Percentiles rank a stretch among this genome's conserved stretches.
Evolutionary conservation across 257 asterid species (phyloP).

Genomic region (Solanum appendiculatum): DNA sequence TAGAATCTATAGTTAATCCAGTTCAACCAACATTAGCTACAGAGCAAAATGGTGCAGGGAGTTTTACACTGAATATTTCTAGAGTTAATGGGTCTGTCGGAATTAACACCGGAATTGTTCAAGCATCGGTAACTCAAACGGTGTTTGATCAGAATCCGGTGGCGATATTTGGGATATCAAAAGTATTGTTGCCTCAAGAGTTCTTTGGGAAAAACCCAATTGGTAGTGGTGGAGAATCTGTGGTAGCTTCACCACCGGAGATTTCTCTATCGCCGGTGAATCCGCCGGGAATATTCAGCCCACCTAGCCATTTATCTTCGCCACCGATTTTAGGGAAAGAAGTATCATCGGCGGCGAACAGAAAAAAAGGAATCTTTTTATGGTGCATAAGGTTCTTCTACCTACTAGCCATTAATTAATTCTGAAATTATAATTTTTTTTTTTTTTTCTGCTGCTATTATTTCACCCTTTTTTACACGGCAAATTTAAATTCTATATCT

Average conservation of each 20-base stretch:
- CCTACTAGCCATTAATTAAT: conserved; percentile 21
- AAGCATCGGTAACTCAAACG: conserved; percentile 74
- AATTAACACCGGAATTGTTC: conserved; percentile 64
- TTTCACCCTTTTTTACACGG: conserved; percentile 18
- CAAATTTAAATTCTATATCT: conserved; percentile 12
- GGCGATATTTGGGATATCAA: conserved; percentile 75
- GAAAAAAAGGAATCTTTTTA: conserved; percentile 11
- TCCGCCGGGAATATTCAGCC: conserved; percentile 23
- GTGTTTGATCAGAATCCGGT: conserved; percentile 90
- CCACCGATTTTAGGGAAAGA: conserved; percentile 40
- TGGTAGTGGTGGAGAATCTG: conserved; percentile 27
- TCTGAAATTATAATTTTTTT: background rate
- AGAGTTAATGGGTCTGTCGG: conserved; percentile 66
- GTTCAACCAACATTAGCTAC: conserved; percentile 85
- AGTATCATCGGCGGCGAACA: conserved; percentile 15
- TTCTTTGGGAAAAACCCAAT: conserved; percentile 54
- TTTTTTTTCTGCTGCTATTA: background rate
- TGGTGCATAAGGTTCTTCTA: conserved; percentile 41
- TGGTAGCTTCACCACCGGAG: conserved; percentile 54
- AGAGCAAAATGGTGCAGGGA: conserved; percentile 68
- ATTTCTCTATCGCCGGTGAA: conserved; percentile 34
- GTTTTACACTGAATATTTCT: conserved; percentile 63
- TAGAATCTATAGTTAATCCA: conserved; percentile 75
- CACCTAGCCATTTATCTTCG: conserved; percentile 42
- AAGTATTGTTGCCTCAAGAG: conserved; percentile 64